Percentiles rank a stretch among this genome's conserved stretches.
Conservation (phyloP, 129 eudicot species). For the Scalesia atractyloides region DNA sequence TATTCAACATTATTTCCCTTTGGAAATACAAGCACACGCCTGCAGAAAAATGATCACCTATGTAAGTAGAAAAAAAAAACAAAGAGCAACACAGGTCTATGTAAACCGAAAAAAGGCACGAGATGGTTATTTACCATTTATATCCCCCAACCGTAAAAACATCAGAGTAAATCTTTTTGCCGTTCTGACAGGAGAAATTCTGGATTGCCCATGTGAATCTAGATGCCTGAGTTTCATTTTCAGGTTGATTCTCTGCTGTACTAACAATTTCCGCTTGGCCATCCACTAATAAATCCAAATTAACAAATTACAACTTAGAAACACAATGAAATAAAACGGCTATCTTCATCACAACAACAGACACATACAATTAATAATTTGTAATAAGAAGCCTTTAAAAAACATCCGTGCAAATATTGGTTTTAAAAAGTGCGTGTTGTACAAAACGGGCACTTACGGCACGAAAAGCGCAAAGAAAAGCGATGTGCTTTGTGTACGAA, state of each 20-base stretch:
- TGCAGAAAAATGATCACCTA: slow-evolving; percentile 33
- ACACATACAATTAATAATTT: background rate
- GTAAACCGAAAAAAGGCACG: background rate
- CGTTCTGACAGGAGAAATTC: slow-evolving; percentile 63
- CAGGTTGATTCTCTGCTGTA: slow-evolving; percentile 64
- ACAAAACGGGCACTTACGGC: too few relatives aligned
- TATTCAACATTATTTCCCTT: slow-evolving; percentile 93
- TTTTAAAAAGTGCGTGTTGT: too few relatives aligned
- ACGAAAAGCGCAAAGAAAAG: too few relatives aligned
- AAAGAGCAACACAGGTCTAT: background rate
- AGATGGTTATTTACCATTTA: slow-evolving; percentile 60
- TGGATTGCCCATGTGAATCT: slow-evolving; percentile 83
- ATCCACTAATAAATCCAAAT: slow-evolving; percentile 32
- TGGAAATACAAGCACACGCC: slow-evolving; percentile 93
- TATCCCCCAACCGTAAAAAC: slow-evolving; percentile 72
- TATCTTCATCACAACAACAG: slow-evolving; percentile 5
- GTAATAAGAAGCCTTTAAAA: background rate
- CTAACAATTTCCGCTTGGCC: slow-evolving; percentile 63
- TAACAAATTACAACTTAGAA: slow-evolving; percentile 12
- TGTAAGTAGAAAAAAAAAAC: slow-evolving; percentile 1
- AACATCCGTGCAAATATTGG: background rate
- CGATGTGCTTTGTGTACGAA: too few relatives aligned
- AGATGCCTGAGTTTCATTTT: slow-evolving; percentile 71
- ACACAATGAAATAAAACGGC: background rate
- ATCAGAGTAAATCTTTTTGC: slow-evolving; percentile 83